A percentile compares a stretch with the other conserved stretches of the same genome.
phyloP scores from a whole-genome alignment of 495 filamentous ascomycete genomes.

The Extremus antarcticus region DNA sequence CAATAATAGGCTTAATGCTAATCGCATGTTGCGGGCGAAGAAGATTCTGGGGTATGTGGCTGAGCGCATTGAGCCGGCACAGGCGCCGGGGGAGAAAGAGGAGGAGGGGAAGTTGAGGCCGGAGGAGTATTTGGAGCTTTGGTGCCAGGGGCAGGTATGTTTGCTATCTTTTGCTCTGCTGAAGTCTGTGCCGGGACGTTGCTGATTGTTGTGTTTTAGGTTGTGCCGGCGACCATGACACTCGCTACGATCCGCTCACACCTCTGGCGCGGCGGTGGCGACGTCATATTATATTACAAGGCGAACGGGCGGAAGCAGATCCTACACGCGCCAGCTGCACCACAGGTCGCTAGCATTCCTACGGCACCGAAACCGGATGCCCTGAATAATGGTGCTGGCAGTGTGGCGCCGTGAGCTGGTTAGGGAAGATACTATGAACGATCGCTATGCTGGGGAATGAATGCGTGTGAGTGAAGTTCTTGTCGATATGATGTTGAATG shows the following conservation, averaged over 20 bases:
- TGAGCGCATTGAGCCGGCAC: slow-evolving; percentile 68
- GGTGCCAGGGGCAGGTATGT: slow-evolving; percentile 82
- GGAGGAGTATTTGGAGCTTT: slow-evolving; percentile 87
- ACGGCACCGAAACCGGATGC: not conserved
- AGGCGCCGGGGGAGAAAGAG: slow-evolving; percentile 19
- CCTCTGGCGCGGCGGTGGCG: slow-evolving; percentile 83
- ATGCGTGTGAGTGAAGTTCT: no score
- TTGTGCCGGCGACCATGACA: slow-evolving; percentile 66
- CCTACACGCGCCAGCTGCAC: not conserved
- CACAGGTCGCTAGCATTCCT: not conserved
- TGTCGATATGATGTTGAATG: no score
- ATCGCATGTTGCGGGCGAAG: slow-evolving; percentile 88
- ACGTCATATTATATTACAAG: slow-evolving; percentile 84
- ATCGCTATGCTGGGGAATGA: no score
- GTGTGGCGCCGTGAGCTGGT: not conserved
- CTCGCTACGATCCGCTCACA: slow-evolving; percentile 81
- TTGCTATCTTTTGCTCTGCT: not conserved
- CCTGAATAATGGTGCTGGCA: not conserved
- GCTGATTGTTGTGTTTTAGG: slow-evolving; percentile 34
- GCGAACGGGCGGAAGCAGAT: slow-evolving; percentile 50
- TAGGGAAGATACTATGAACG: no score
- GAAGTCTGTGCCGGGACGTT: no score
- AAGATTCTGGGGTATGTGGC: slow-evolving; percentile 91
- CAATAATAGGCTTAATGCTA: slow-evolving; percentile 85
- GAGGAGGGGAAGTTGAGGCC: slow-evolving; percentile 45